These are phyloP conservation scores for Colletotrichum theobromicola DNA, from an alignment of 2,329 filamentous ascomycete species.

Conservation along the genomic window DNA sequence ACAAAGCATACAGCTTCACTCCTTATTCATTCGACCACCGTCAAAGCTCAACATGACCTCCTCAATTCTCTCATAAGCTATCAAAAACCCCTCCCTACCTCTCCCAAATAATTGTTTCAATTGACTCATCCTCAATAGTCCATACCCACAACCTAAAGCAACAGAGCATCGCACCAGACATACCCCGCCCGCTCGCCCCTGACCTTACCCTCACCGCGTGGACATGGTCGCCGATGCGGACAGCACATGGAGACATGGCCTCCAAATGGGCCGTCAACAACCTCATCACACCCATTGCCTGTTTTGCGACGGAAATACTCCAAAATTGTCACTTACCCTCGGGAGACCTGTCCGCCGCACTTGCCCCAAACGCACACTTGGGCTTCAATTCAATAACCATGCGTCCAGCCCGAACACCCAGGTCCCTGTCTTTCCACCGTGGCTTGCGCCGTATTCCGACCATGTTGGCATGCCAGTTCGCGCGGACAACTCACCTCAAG, in stretches of 20 bases:
- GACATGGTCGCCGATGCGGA: background rate
- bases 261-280: slow-evolving; percentile 11
- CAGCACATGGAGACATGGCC: background rate
- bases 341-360: background rate
- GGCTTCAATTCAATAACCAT: slow-evolving; percentile 1
- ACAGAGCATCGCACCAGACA: background rate
- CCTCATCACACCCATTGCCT: background rate
- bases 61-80: background rate
- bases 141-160: background rate
- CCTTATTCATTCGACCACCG: too few relatives aligned
- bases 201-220: background rate
- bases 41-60: background rate
- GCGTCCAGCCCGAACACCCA: background rate
- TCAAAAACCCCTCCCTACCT: background rate
- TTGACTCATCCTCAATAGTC: background rate
- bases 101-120: background rate
- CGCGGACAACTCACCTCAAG: background rate
- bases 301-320: background rate
- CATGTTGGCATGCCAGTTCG: background rate
- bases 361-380: background rate
- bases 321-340: background rate
- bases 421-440: background rate
- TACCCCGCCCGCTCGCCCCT: background rate
- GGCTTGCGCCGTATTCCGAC: background rate
- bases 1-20: too few relatives aligned